Evolutionary conservation across 371 early-diverging fungal genomes (phyloP), one percentile per base, ranked within the genome.

Genomic region (Cokeromyces recurvatus): DNA sequence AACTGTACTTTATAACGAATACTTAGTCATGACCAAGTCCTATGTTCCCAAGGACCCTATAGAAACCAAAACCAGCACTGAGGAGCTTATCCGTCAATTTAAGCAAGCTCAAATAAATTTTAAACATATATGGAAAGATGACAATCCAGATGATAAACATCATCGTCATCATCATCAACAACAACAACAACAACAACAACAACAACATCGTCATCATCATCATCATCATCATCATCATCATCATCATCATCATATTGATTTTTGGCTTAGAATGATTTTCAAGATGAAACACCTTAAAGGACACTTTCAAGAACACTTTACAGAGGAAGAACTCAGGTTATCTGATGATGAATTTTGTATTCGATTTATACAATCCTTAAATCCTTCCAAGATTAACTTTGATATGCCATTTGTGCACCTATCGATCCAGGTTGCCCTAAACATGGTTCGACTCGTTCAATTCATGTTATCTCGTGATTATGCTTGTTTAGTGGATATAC

Each of bases 1-100:
- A 3, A 29, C 62, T 11, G 27, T 45, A 12, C 45, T 55, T 12
- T 71, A 71, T 41, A 53, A 50, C 27, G 60, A 60, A 31, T 60
- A 48, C n/a, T 14, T 60, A 9, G 40, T 60, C 12, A 38, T 55
- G 42, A 40, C 60, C 12, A 46, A 55, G 23, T 43, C 51, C 2
- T 60, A 48, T 10, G n/a, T 52, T 0, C 58, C 57, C 31, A 53
- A 53, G 35, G 8, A 22, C 1, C 40, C 46, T 3, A 14, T 11
- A 16, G 35, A 41, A 16, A 12, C 38, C 4, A 10, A 14, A 1
- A 10, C 42, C 14, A 27, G 34, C 0, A 16, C 35, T 9, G 35
- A 34, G 14, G 35, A 34, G 7, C n/a, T 34, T 5, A 9, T 34
- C 4, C 7, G 35, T 34, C 35, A n/a, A 14, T 34, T 34, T 15